These are phyloP conservation scores for Meripilus lineatus DNA, from an alignment of 1,284 basidiomycete genomes.

Conservation along the genomic window DNA sequence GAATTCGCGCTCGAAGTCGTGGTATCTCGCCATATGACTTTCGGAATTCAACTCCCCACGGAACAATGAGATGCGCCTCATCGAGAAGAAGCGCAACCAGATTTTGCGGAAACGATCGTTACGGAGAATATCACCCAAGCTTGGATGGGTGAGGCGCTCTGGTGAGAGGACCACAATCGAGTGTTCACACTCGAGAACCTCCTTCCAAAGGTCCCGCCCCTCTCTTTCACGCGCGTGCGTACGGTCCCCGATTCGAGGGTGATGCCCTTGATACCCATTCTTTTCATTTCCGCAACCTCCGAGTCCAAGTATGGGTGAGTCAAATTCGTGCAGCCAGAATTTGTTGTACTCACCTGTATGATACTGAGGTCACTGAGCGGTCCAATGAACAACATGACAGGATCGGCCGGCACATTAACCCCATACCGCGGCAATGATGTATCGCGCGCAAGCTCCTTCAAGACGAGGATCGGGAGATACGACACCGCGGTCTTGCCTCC, in stretches of 20 bases:
- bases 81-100: conserved; percentile 21
- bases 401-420: background rate
- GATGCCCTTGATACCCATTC: conserved; percentile 3
- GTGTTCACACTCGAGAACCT: background rate
- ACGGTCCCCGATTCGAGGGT: conserved; percentile 4
- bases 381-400: background rate
- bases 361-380: conserved; percentile 1
- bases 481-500: conserved; percentile 10
- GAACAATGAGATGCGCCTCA: conserved; percentile 24
- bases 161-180: conserved; percentile 10
- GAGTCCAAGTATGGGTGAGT: too few relatives aligned
- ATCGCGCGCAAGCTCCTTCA: background rate
- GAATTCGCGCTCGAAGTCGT: conserved; percentile 16
- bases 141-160: conserved; percentile 12
- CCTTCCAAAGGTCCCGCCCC: background rate
- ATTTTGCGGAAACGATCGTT: conserved; percentile 15
- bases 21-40: conserved; percentile 17
- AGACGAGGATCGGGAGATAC: conserved; percentile 9
- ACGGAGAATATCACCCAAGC: conserved; percentile 14
- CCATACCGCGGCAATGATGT: conserved; percentile 1
- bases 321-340: conserved; percentile 3
- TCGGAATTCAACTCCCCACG: conserved; percentile 23
- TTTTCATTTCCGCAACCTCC: conserved; percentile 7
- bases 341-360: background rate
- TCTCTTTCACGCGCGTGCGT: background rate